Conservation (phyloP, 352 stramenopile genomes). For the Globisporangium camurandrum region DNA sequence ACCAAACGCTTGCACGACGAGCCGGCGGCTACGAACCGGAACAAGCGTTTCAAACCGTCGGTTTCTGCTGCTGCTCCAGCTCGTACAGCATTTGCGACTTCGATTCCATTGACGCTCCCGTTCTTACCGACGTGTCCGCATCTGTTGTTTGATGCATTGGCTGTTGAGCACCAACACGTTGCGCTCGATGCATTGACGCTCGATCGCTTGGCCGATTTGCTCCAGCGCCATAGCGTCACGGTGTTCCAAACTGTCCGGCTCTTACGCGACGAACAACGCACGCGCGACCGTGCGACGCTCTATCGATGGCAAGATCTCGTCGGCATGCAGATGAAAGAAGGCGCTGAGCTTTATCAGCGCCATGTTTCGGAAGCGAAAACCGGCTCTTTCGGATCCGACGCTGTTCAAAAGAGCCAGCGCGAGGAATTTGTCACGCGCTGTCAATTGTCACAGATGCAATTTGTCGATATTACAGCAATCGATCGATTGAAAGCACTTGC, state of each 20-base stretch:
- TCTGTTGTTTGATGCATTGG: constrained; percentile 57
- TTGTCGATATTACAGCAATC: constrained; percentile 68
- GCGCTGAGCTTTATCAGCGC: constrained; percentile 52
- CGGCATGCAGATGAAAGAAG: constrained; percentile 79
- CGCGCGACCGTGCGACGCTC: constrained; percentile 58
- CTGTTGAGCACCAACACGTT: constrained; percentile 13
- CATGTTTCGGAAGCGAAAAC: constrained; percentile 43
- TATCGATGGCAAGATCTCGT: constrained; percentile 78
- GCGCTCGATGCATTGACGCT: too few relatives aligned
- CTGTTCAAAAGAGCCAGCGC: constrained; percentile 50
- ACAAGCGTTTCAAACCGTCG: constrained; percentile 7
- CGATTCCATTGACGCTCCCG: constrained; percentile 49
- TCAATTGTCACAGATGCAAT: constrained; percentile 70
- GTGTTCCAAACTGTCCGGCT: constrained; percentile 66
- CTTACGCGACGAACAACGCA: constrained; percentile 47
- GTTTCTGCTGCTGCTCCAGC: neutral
- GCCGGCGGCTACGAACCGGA: neutral
- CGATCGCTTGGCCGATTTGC: too few relatives aligned
- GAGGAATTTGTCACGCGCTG: constrained; percentile 60
- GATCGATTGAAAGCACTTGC: constrained; percentile 52
- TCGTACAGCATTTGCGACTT: too few relatives aligned
- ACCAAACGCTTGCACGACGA: constrained; percentile 4
- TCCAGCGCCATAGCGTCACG: constrained; percentile 47
- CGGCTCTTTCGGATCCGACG: too few relatives aligned
- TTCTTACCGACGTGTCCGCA: constrained; percentile 46